A percentile compares a stretch with the other conserved stretches of the same genome.
phyloP scores from a whole-genome alignment of 75 land plant genomes.

The Gnetum montanum region DNA sequence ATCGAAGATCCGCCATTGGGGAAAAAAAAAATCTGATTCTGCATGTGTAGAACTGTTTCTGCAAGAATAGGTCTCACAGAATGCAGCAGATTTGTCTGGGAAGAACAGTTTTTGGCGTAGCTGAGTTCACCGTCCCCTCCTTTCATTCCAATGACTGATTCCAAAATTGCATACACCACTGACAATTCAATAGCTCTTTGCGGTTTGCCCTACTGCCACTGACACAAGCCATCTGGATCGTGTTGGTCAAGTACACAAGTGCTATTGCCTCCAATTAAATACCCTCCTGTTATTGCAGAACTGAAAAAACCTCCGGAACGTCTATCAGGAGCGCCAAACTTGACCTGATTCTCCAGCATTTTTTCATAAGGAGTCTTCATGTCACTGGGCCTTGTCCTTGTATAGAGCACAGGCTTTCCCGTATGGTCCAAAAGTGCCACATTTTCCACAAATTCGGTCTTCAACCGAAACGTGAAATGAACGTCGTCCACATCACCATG shows the following conservation, averaged over 20 bases:
- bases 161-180: too few species aligned
- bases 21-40: not conserved
- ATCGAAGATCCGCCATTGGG: not conserved
- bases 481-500: conserved; percentile 98
- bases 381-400: conserved; percentile 79
- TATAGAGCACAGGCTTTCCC: conserved; percentile 67
- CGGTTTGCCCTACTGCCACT: too few species aligned
- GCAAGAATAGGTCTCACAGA: not conserved
- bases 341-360: conserved; percentile 87
- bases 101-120: not conserved
- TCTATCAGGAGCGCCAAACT: conserved; percentile 94
- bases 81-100: not conserved
- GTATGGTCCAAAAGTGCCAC: conserved; percentile 21
- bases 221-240: too few species aligned
- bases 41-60: not conserved
- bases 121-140: not conserved
- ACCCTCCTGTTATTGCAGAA: too few species aligned
- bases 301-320: conserved; percentile 80
- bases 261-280: too few species aligned
- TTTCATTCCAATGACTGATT: not conserved
- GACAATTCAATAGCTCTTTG: too few species aligned
- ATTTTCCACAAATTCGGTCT: conserved; percentile 18
- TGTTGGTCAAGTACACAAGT: too few species aligned
- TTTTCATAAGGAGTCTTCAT: conserved; percentile 88
- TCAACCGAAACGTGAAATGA: conserved; percentile 74